Percentiles rank a stretch among this genome's conserved stretches.
Conservation (phyloP, 2,329 filamentous ascomycete species). For the Aspergillus quadrilineatus region DNA sequence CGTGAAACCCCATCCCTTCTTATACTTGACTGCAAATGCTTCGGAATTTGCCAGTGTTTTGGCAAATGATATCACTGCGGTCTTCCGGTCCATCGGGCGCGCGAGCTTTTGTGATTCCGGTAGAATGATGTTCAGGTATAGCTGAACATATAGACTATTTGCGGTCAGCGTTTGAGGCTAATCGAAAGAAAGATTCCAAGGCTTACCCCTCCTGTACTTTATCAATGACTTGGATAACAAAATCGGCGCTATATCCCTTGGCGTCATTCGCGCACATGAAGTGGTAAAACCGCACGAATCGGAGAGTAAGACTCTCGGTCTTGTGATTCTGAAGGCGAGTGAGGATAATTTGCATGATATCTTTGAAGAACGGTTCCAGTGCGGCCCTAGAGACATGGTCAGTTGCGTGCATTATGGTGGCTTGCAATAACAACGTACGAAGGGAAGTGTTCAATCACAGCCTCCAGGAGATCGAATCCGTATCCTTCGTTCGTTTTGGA, state of each 20-base stretch:
- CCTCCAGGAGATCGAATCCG: constrained; percentile 87
- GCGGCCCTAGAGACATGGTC: constrained; percentile 48
- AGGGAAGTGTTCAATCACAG: constrained; percentile 70
- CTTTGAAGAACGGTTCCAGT: constrained; percentile 73
- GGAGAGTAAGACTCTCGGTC: constrained; percentile 79
- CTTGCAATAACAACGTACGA: constrained; percentile 52
- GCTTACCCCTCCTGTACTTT: constrained; percentile 67
- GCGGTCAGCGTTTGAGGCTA: constrained; percentile 15
- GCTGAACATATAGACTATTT: constrained; percentile 69
- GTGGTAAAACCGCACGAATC: constrained; percentile 94
- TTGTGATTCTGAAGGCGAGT: constrained; percentile 68
- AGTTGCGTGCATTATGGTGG: not conserved
- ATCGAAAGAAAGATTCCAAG: not conserved
- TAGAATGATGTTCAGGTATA: constrained; percentile 85
- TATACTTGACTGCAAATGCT: constrained; percentile 76
- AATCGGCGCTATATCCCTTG: constrained; percentile 84
- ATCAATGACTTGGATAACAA: constrained; percentile 83
- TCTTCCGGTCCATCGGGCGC: constrained; percentile 85
- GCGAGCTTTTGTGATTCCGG: constrained; percentile 85
- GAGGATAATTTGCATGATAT: constrained; percentile 79
- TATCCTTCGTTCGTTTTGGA: constrained; percentile 81
- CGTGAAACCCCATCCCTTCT: constrained; percentile 88
- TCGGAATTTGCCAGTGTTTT: constrained; percentile 86
- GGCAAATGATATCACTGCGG: constrained; percentile 86
- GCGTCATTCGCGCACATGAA: constrained; percentile 78